Percentiles rank a stretch among this genome's conserved stretches.
phyloP scores from a whole-genome alignment of 2,329 filamentous ascomycete genomes.

The Emydomyces testavorans region DNA sequence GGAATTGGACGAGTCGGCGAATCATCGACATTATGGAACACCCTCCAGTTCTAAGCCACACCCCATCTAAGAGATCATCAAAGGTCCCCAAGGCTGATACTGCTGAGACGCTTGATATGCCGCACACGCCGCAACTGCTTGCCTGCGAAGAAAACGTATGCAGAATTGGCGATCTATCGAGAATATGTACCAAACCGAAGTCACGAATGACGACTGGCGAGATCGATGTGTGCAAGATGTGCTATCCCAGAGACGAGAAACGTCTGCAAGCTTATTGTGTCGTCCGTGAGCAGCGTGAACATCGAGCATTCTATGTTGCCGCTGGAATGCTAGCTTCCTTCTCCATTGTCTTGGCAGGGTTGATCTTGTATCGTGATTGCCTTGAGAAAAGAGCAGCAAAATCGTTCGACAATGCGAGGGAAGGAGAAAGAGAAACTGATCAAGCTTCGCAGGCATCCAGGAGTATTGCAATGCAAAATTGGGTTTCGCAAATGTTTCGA shows the following conservation, averaged over 20 bases:
- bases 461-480: not conserved
- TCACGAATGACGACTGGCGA: not conserved
- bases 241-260: constrained; percentile 12
- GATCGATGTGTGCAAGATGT: constrained; percentile 13
- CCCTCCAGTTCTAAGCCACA: not conserved
- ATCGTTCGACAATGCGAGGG: not conserved
- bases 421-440: not conserved
- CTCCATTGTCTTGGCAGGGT: not conserved
- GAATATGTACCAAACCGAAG: constrained; percentile 4
- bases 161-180: constrained; percentile 2
- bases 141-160: constrained; percentile 11
- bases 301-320: constrained; percentile 7
- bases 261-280: constrained; percentile 3
- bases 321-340: constrained; percentile 4
- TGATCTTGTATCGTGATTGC: constrained; percentile 6
- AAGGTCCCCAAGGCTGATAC: not conserved
- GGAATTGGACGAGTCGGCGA: not conserved
- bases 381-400: not conserved
- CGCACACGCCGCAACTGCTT: not conserved
- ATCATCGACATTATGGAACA: constrained; percentile 1
- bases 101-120: not conserved
- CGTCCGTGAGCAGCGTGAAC: constrained; percentile 4
- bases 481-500: not conserved
- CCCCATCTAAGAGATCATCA: not conserved
- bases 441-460: not conserved